A percentile compares a stretch with the other conserved stretches of the same genome.
phyloP scores from a whole-genome alignment of 805 yeast species.

The Yarrowia yakushimensis region DNA sequence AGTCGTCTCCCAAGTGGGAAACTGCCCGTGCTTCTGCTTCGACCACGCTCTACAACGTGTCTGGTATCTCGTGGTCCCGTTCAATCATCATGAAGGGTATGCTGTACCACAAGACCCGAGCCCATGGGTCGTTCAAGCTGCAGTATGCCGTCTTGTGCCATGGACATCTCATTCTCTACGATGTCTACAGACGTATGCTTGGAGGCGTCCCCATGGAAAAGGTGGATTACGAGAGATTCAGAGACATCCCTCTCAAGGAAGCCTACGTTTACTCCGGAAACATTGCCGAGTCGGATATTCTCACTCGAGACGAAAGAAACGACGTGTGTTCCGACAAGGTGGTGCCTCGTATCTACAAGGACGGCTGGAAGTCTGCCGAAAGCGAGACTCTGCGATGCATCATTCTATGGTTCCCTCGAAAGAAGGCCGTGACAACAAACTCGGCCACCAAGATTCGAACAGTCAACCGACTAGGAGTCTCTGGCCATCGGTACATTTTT shows the following conservation, averaged over 20 bases:
- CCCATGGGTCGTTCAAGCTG: slow-evolving; percentile 61
- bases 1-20: slow-evolving; percentile 51
- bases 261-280: slow-evolving; percentile 77
- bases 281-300: slow-evolving; percentile 54
- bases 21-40: slow-evolving; percentile 52
- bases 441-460: slow-evolving; percentile 30
- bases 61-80: slow-evolving; percentile 56
- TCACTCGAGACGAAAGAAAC: slow-evolving; percentile 44
- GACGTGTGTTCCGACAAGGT: slow-evolving; percentile 40
- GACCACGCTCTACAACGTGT: slow-evolving; percentile 51
- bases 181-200: slow-evolving; percentile 47
- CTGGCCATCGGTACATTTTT: slow-evolving; percentile 68
- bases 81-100: slow-evolving; percentile 62
- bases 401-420: slow-evolving; percentile 78
- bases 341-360: slow-evolving; percentile 69
- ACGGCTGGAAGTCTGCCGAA: slow-evolving; percentile 83
- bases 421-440: slow-evolving; percentile 38
- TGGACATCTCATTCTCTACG: slow-evolving; percentile 60
- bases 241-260: slow-evolving; percentile 58
- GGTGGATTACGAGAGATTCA: slow-evolving; percentile 49
- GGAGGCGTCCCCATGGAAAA: slow-evolving; percentile 47
- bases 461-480: slow-evolving; percentile 56
- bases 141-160: slow-evolving; percentile 65
- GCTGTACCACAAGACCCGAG: slow-evolving; percentile 65
- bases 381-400: slow-evolving; percentile 73